These are phyloP conservation scores for Tylopilus sp. DNA, from an alignment of 1,284 basidiomycete genomes.

Conservation along the genomic window DNA sequence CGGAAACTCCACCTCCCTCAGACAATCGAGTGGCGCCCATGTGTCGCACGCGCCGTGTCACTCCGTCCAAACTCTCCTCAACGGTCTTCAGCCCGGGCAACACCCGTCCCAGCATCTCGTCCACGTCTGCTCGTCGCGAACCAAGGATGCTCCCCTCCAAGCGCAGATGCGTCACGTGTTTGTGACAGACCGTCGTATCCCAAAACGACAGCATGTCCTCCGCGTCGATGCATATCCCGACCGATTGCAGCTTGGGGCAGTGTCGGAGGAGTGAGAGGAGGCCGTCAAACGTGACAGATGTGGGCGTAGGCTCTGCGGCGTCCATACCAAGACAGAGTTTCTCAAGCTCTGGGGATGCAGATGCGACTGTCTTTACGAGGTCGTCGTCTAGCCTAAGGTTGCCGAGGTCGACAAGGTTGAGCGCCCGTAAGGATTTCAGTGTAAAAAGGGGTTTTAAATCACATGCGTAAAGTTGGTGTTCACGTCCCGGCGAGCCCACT, in stretches of 20 bases:
- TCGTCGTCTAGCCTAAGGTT: slow-evolving; percentile 14
- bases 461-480: slow-evolving; percentile 8
- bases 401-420: slow-evolving; percentile 21
- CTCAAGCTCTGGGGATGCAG: slow-evolving; percentile 21
- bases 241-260: slow-evolving; percentile 17
- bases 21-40: not conserved
- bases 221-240: slow-evolving; percentile 15
- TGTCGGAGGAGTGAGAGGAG: slow-evolving; percentile 17
- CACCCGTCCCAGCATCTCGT: slow-evolving; percentile 21
- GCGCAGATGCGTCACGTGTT: slow-evolving; percentile 13
- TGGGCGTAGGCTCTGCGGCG: not conserved
- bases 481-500: slow-evolving; percentile 17
- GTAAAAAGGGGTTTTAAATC: slow-evolving; percentile 19
- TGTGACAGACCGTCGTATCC: slow-evolving; percentile 19
- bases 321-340: slow-evolving; percentile 12
- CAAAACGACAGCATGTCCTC: slow-evolving; percentile 13
- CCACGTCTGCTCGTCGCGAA: slow-evolving; percentile 18
- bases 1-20: not conserved
- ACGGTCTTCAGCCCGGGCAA: slow-evolving; percentile 21
- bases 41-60: slow-evolving; percentile 14
- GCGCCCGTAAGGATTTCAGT: slow-evolving; percentile 15
- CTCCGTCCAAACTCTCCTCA: slow-evolving; percentile 21
- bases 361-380: slow-evolving; percentile 18
- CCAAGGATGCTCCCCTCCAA: slow-evolving; percentile 18
- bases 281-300: slow-evolving; percentile 22